Percentiles rank a stretch among this genome's conserved stretches.
Evolutionary conservation across 1,284 basidiomycete species (phyloP).

Genomic region (Irpex sp.): DNA sequence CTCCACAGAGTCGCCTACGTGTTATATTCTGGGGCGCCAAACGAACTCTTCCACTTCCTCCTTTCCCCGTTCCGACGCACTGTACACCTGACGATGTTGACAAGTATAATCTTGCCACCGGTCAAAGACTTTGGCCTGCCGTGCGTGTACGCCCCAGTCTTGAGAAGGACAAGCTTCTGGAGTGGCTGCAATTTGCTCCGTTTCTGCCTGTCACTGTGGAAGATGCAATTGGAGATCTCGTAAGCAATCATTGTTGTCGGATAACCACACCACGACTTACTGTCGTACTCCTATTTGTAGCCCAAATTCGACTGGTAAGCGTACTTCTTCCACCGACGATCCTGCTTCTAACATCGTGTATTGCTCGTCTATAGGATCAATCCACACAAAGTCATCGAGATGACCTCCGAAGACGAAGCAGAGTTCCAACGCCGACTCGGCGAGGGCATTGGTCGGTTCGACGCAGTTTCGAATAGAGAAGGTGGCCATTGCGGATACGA

Average conservation of each 20-base stretch:
- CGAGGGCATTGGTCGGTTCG: slow-evolving; percentile 39
- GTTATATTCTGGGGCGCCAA: slow-evolving; percentile 69
- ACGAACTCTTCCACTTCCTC: slow-evolving; percentile 50
- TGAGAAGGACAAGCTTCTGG: slow-evolving; percentile 19
- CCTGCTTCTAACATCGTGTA: background rate
- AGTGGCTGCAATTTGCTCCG: slow-evolving; percentile 53
- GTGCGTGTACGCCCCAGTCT: slow-evolving; percentile 7
- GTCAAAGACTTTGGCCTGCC: slow-evolving; percentile 21
- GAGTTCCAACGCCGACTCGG: slow-evolving; percentile 35
- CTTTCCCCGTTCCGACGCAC: slow-evolving; percentile 63
- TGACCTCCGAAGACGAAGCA: background rate
- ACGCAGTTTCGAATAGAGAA: slow-evolving; percentile 26
- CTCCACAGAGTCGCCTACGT: slow-evolving; percentile 61
- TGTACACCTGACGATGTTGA: slow-evolving; percentile 30
- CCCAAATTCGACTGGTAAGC: slow-evolving; percentile 61
- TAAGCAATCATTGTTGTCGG: slow-evolving; percentile 30
- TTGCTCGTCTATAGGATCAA: slow-evolving; percentile 39
- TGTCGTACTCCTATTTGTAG: slow-evolving; percentile 27
- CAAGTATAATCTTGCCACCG: slow-evolving; percentile 37
- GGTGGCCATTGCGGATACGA: slow-evolving; percentile 43
- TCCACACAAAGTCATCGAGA: slow-evolving; percentile 27
- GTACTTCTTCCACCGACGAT: background rate
- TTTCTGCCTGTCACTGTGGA: slow-evolving; percentile 50
- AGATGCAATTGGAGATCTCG: slow-evolving; percentile 64
- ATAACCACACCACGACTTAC: background rate